Evolutionary conservation across 495 filamentous ascomycete species (phyloP).

Genomic region (Xylaria bambusicola): DNA sequence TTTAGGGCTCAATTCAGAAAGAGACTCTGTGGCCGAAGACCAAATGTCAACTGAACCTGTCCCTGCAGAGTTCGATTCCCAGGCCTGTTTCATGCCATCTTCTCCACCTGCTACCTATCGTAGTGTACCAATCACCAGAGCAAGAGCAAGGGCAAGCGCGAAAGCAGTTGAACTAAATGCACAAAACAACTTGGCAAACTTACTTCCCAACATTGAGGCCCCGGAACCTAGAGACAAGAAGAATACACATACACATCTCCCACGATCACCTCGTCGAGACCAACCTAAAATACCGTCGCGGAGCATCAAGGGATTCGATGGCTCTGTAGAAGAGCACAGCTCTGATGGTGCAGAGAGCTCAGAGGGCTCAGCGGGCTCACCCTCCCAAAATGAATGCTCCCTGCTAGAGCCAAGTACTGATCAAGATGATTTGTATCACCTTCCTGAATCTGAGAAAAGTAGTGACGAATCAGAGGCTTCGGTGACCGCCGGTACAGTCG

Average conservation of each 20-base stretch:
- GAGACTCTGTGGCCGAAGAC: background rate
- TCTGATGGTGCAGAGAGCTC: background rate
- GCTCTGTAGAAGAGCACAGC: background rate
- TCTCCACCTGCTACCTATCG: background rate
- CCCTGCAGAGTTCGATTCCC: background rate
- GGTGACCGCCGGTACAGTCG: background rate
- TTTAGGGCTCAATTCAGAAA: background rate
- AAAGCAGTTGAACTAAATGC: too few relatives aligned
- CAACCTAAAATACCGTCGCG: too few relatives aligned
- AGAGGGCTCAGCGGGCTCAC: background rate
- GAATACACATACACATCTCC: too few relatives aligned
- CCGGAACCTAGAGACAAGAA: too few relatives aligned
- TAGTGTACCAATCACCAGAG: background rate
- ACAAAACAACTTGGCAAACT: too few relatives aligned
- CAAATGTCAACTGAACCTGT: conserved; percentile 7
- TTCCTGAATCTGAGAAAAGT: conserved; percentile 8
- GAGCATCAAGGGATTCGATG: background rate
- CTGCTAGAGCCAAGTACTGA: background rate
- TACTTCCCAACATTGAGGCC: too few relatives aligned
- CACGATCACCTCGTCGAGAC: too few relatives aligned
- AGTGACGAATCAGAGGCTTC: background rate
- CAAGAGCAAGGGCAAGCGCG: background rate
- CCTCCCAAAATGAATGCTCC: background rate
- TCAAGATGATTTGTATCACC: conserved; percentile 16
- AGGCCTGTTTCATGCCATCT: background rate